Percentiles rank a stretch among this genome's conserved stretches.
phyloP scores from a whole-genome alignment of 2,329 filamentous ascomycete genomes.

The Paradendryphiella salina region DNA sequence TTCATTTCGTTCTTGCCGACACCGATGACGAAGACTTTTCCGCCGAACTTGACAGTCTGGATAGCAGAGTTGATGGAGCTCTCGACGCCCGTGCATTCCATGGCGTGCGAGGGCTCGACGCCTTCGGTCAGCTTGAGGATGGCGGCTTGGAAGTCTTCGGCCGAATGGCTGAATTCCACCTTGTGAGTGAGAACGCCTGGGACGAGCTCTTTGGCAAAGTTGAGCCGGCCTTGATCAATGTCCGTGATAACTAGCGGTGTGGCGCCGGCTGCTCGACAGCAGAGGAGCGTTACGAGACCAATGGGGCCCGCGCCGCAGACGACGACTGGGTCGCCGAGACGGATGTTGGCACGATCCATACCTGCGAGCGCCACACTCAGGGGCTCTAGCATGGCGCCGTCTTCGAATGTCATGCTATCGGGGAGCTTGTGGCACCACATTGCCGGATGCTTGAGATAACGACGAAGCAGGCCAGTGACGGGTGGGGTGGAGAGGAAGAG shows the following conservation, averaged over 20 bases:
- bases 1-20: slow-evolving; percentile 95
- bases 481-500: slow-evolving; percentile 90
- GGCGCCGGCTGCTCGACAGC: slow-evolving; percentile 81
- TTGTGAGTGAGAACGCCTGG: slow-evolving; percentile 80
- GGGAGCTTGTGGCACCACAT: slow-evolving; percentile 97
- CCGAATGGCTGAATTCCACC: slow-evolving; percentile 63
- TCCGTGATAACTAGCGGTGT: slow-evolving; percentile 92
- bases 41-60: slow-evolving; percentile 90
- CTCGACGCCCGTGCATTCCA: slow-evolving; percentile 96
- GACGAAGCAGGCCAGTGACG: slow-evolving; percentile 79
- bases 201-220: slow-evolving; percentile 81
- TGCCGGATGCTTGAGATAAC: slow-evolving; percentile 94
- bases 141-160: slow-evolving; percentile 71
- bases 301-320: slow-evolving; percentile 95
- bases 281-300: slow-evolving; percentile 80
- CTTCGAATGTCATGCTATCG: slow-evolving; percentile 80
- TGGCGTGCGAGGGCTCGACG: slow-evolving; percentile 75
- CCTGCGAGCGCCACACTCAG: slow-evolving; percentile 86
- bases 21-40: slow-evolving; percentile 95
- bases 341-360: slow-evolving; percentile 78
- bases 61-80: slow-evolving; percentile 83
- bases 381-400: slow-evolving; percentile 88
- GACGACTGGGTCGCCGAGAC: slow-evolving; percentile 82
- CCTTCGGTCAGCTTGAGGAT: slow-evolving; percentile 70
- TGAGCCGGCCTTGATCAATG: slow-evolving; percentile 82